phyloP scores from a whole-genome alignment of 768 basidiomycete species.

The Suillus hirtellus region DNA sequence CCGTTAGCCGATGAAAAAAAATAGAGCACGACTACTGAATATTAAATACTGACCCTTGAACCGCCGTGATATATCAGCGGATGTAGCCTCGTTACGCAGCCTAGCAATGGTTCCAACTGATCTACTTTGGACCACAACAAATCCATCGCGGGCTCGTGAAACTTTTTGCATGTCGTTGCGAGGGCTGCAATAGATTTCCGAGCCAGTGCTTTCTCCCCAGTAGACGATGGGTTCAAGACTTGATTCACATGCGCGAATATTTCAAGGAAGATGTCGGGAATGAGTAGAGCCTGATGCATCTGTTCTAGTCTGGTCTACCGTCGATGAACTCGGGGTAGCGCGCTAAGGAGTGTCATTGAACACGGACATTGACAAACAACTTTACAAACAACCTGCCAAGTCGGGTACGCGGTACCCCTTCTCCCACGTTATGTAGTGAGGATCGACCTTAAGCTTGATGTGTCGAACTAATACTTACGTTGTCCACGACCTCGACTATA shows the following conservation, averaged over 20 bases:
- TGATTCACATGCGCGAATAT: background rate
- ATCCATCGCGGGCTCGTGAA: background rate
- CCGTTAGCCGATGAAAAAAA: background rate
- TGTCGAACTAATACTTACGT: background rate
- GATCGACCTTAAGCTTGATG: background rate
- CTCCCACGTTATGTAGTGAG: background rate
- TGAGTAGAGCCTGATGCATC: background rate
- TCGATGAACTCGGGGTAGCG: background rate
- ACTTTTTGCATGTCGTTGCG: background rate
- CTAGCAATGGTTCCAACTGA: background rate
- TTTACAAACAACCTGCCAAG: background rate
- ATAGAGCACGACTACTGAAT: background rate
- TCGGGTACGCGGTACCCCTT: background rate
- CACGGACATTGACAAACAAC: background rate
- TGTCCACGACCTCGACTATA: background rate
- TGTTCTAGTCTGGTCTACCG: background rate
- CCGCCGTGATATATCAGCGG: background rate
- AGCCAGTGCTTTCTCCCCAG: background rate
- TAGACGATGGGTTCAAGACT: background rate
- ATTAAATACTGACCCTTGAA: background rate
- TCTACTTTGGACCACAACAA: background rate
- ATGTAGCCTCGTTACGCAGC: conserved; percentile 1
- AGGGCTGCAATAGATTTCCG: conserved; percentile 1
- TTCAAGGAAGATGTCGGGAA: background rate
- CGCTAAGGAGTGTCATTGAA: background rate